Evolutionary conservation across 345 rosid genomes (phyloP), one percentile per base, ranked within the genome.

Genomic region (Lumnitzera racemosa): DNA sequence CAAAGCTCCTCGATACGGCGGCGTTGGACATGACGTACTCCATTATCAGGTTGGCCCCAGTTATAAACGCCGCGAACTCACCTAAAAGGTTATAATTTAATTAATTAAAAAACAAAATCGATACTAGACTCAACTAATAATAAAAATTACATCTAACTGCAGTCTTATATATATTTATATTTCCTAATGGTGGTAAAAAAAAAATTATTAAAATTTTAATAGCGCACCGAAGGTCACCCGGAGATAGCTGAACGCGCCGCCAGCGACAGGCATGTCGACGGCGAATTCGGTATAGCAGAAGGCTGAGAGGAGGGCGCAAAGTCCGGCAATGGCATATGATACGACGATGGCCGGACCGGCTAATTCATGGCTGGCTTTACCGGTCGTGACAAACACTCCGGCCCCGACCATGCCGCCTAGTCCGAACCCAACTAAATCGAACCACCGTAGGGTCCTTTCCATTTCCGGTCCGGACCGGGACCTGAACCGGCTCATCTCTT

Each of bases 331-430:
- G 80, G 87, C 96, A 70, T 89, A 91, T 53, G 98, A 91, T 54
- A 91, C 43, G 16, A 91, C 75, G 53, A 91, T 71, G 12, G 96
- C 78, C 0, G 98, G 98, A 24, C 98, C 98, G 20, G 98, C 91
- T 58, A 55, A 49, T 41, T 63, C 50, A 3, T 70, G 89, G 56
- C 79, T 80, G 4, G 96, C 96, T 16, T 46, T 73, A 3, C 98
- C 98, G 9, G 94, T 76, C 55, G 91, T 81, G 61, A 92, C 94
- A 53, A 92, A 92, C 2, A 89, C 89, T 0, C 98, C 98, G 46
- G 98, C 96, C 8, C 98, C 98, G 11, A 92, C 89, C 98, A 92
- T 92, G 27, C 98, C 98, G 8, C 98, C 98, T 61, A 92, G 74
- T 53, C 98, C 96, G 49, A 92, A 67, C 3, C 96, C 89, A 53